Base-by-base conservation (phyloP, 441 rosid genomes). In the Pelargonium citronellum region DNA sequence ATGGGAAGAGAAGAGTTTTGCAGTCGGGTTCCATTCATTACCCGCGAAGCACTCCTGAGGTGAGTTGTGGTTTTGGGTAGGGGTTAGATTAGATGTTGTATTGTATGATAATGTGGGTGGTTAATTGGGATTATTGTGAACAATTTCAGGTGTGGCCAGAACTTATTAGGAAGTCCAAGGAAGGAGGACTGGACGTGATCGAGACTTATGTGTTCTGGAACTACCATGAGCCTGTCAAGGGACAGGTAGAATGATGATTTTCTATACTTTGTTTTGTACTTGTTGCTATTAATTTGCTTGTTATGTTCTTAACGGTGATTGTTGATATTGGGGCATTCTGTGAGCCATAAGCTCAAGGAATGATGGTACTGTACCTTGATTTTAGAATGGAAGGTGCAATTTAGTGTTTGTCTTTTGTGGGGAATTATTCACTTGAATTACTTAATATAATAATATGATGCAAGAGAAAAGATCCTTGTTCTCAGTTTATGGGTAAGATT, bases 151-250 rank as follows among this genome's bases (percentile, higher is more conserved):
- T 83, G 46, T 88, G 92, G 92, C 87, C 89, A 0, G 87, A 84
- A 47, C 79, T 88, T 71, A 84, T 88, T 70, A 67, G 84, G 79
- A 88, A 86, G 74, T 79, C 90, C 2, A 86, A 83, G 85, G 89
- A 86, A 71, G 90, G 90, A 0, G 90, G 92, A 19, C 43, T 88
- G 60, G 92, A 88, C 66, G 88, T 88, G 74, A 84, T 88, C 1
- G 90, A 88, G 80, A 82, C 89, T 15, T 86, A 83, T 27, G 90
- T 86, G 47, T 88, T 88, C 66, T 88, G 89, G 91, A 88, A 88
- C 79, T 80, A 83, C 67, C 93, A 85, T 27, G 89, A 88, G 78
- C 91, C 93, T 16, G 77, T 79, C 27, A 83, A 75, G 79, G 89
- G 93, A 67, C 83, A 86, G 93, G 90, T 86, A 78, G 11, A 24